phyloP scores from a whole-genome alignment of 768 basidiomycete genomes.

The Tricholoma saponaceum region DNA sequence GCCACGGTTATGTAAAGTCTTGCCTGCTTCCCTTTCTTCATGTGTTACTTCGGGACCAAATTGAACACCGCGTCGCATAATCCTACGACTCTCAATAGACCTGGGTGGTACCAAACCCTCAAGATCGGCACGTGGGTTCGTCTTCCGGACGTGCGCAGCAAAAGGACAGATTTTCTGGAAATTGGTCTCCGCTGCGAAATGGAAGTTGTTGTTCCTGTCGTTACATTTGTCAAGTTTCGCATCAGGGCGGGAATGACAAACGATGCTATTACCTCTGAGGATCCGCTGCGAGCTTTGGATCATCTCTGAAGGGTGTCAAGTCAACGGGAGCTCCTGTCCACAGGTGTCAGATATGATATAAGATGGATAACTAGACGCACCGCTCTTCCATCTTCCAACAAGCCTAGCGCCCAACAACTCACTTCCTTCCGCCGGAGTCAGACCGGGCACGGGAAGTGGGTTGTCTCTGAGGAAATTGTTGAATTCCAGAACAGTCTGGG shows the following conservation, averaged over 20 bases:
- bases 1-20: conserved; percentile 43
- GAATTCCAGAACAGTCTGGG: conserved; percentile 52
- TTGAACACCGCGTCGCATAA: conserved; percentile 40
- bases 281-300: conserved; percentile 31
- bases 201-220: conserved; percentile 39
- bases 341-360: background rate
- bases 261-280: conserved; percentile 24
- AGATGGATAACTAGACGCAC: conserved; percentile 20
- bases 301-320: conserved; percentile 38
- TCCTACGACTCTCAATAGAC: conserved; percentile 29
- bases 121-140: conserved; percentile 41
- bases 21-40: conserved; percentile 28
- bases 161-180: conserved; percentile 42
- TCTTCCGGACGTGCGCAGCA: conserved; percentile 45
- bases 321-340: conserved; percentile 42
- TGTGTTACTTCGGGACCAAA: conserved; percentile 48
- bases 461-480: conserved; percentile 39
- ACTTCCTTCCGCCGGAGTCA: conserved; percentile 36
- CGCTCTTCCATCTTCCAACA: conserved; percentile 54
- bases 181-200: conserved; percentile 29
- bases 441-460: conserved; percentile 30
- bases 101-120: conserved; percentile 16
- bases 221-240: background rate
- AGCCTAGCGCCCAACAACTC: conserved; percentile 50
- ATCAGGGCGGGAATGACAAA: conserved; percentile 11